Conservation (phyloP, 192 early-diverging fungal genomes). For the Backusella liffmaniae region DNA sequence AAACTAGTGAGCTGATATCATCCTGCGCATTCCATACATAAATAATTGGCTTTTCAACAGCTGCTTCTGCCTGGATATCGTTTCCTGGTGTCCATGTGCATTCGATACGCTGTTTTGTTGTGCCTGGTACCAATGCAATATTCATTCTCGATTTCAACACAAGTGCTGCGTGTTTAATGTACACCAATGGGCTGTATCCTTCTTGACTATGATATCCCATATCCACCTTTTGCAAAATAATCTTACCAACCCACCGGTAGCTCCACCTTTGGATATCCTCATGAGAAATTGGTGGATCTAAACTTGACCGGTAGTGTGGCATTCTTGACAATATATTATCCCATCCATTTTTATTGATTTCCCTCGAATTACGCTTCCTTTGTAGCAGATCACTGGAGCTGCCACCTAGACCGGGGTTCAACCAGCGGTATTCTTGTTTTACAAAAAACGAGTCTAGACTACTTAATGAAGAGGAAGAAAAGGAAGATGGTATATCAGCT, state of each 20-base stretch:
- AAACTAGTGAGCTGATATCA: background rate
- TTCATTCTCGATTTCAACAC: background rate
- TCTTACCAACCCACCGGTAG: background rate
- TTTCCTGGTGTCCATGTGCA: background rate
- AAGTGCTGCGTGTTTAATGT: background rate
- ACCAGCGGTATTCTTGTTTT: slow-evolving; percentile 4
- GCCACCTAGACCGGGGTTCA: background rate
- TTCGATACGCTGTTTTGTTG: background rate
- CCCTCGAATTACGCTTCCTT: background rate
- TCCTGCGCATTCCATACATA: background rate
- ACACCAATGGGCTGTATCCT: background rate
- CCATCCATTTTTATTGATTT: background rate
- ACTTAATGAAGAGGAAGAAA: background rate
- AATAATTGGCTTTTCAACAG: background rate
- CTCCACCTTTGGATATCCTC: background rate
- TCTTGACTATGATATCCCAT: background rate
- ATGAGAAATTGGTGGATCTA: background rate
- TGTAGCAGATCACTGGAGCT: background rate
- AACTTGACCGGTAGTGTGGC: background rate
- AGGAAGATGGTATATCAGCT: background rate
- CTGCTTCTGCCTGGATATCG: background rate
- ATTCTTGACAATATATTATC: background rate
- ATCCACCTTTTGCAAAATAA: background rate
- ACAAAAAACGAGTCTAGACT: background rate
- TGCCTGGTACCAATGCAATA: background rate